phyloP scores from a whole-genome alignment of 148 eudicot genomes.

The Simmondsia chinensis region DNA sequence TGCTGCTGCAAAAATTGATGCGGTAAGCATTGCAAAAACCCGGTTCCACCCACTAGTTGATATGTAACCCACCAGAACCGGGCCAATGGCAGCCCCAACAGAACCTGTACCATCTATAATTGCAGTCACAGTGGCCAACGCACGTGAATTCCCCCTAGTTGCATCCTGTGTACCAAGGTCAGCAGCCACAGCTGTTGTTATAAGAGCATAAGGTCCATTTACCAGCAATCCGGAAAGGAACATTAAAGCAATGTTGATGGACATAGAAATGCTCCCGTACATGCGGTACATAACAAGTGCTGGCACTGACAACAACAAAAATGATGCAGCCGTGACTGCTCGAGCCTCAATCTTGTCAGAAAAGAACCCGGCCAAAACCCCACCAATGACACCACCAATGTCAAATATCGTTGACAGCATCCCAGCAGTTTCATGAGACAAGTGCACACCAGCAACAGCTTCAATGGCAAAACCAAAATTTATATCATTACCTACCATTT shows the following conservation, averaged over 20 bases:
- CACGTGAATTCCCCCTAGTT: constrained; percentile 61
- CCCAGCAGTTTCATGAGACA: constrained; percentile 81
- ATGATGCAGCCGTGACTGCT: constrained; percentile 55
- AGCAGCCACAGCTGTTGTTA: constrained; percentile 85
- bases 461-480: constrained; percentile 13
- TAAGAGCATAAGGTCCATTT: constrained; percentile 89
- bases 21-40: constrained; percentile 75
- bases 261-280: constrained; percentile 72
- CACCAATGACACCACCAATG: constrained; percentile 86
- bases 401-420: constrained; percentile 83
- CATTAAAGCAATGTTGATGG: constrained; percentile 47
- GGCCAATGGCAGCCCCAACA: constrained; percentile 97
- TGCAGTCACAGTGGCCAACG: constrained; percentile 89
- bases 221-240: constrained; percentile 71
- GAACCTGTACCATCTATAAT: constrained; percentile 95
- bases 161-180: constrained; percentile 82
- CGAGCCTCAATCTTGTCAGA: constrained; percentile 80
- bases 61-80: constrained; percentile 83
- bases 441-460: constrained; percentile 88
- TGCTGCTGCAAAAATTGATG: constrained; percentile 50
- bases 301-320: constrained; percentile 61
- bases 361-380: constrained; percentile 63
- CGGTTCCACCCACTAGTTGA: constrained; percentile 87
- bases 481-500: constrained; percentile 2
- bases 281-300: constrained; percentile 63